Base-by-base conservation (phyloP, 371 early-diverging fungal species). In the Polyrhizophydium stewartii region DNA sequence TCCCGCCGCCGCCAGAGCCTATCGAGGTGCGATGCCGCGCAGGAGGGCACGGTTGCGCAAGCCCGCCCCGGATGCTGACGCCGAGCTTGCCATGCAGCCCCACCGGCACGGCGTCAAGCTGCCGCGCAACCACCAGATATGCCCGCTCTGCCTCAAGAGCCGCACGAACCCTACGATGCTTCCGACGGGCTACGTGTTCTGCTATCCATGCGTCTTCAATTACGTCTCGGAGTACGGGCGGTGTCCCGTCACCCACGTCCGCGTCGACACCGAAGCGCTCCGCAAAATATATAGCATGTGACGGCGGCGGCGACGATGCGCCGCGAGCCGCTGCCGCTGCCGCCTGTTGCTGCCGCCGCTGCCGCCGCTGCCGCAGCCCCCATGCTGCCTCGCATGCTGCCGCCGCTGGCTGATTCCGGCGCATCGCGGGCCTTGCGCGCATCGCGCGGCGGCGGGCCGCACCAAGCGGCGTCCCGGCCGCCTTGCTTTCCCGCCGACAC, bases 151-250 rank as follows among this genome's bases (percentile, higher is more conserved):
- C 70, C 46, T 69, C 16, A 68, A 74, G 25, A 62, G 60, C 25
- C 81, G 91, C 64, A 91, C 87, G 35, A 96, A 96, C 69, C 90
- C 95, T 6, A 87, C 95, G 3, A 55, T 73, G 69, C 53, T 70
- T 13, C 59, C 70, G 17, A 64, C 72, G 17, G 77, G 77, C n/a
- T 76, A 71, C 57, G 77, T 67, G 0, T 76, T 66, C 46, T 76
- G 77, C 63, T 76, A 74, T 66, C 65, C 72, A 1, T 76, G 77
- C 65, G 61, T 74, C 1, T 72, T 59, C 60, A 52, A 45, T 27
- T 62, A 70, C 32, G 67, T 74, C 17, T 60, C 64, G 25, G 65
- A 64, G 60, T 19, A 68, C 33, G 62, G 59, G 9, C 27, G 57
- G 28, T 76, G 74, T 51, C 74, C 74, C 10, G 62, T 76, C 16